A percentile compares a stretch with the other conserved stretches of the same genome.
phyloP scores from a whole-genome alignment of 148 eudicot genomes.

The Cornus kousa region DNA sequence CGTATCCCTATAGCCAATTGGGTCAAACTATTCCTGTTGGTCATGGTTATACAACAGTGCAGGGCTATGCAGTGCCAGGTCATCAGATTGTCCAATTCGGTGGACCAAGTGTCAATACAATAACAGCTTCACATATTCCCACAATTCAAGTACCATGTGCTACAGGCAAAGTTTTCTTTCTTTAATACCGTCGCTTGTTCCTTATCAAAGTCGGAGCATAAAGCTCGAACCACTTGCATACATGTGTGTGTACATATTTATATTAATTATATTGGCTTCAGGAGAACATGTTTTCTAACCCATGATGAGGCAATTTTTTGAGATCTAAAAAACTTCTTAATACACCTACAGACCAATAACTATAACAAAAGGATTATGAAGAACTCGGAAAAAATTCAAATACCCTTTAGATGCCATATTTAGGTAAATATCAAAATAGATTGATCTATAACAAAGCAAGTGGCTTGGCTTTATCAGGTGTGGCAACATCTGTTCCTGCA shows the following conservation, averaged over 20 bases:
- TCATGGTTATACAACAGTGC: conserved; percentile 16
- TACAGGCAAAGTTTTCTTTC: conserved; percentile 26
- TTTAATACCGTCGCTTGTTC: background rate
- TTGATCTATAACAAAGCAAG: background rate
- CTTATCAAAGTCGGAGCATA: background rate
- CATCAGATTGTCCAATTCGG: conserved; percentile 19
- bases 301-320: background rate
- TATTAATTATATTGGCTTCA: background rate
- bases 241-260: background rate
- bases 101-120: conserved; percentile 19
- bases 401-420: background rate
- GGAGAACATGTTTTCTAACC: background rate
- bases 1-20: conserved; percentile 16
- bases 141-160: conserved; percentile 19
- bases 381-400: background rate
- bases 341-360: background rate
- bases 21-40: conserved; percentile 15
- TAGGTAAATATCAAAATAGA: background rate
- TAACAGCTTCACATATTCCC: conserved; percentile 13
- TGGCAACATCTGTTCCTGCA: conserved; percentile 60
- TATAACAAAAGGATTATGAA: background rate
- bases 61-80: conserved; percentile 25
- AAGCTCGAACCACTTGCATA: background rate
- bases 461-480: conserved; percentile 49
- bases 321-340: too few relatives aligned